Evolutionary conservation across 1,139 yeast genomes (phyloP).

Genomic region (Candida buenavistaensis): DNA sequence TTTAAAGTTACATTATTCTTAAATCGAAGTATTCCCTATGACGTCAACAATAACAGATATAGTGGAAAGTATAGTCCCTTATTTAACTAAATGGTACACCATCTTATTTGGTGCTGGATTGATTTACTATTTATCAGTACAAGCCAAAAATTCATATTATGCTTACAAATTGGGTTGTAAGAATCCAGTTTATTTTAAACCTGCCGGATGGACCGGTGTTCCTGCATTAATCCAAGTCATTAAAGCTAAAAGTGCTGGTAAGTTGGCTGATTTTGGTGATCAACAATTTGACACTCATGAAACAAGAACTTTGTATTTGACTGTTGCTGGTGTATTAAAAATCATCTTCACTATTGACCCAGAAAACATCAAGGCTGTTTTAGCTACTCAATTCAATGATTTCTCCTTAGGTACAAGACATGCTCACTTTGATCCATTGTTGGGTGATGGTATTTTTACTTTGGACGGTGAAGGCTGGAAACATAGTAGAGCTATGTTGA

Average conservation of each 20-base stretch:
- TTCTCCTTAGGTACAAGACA: constrained; percentile 53
- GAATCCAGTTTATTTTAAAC: constrained; percentile 10
- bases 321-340: constrained; percentile 28
- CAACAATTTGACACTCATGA: constrained; percentile 15
- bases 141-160: constrained; percentile 4
- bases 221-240: constrained; percentile 18
- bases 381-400: constrained; percentile 50
- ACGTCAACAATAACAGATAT: too few species aligned
- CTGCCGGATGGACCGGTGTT: constrained; percentile 19
- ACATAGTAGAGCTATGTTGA: constrained; percentile 52
- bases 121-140: constrained; percentile 5
- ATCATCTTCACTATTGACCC: constrained; percentile 27
- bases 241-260: constrained; percentile 23
- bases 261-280: constrained; percentile 23
- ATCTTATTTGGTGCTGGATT: constrained; percentile 13
- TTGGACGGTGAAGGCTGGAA: constrained; percentile 61
- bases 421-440: constrained; percentile 39
- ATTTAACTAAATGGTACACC: constrained; percentile 16
- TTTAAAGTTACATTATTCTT: too few species aligned
- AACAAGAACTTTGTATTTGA: constrained; percentile 30
- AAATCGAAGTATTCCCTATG: too few species aligned
- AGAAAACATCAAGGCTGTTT: constrained; percentile 38
- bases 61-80: constrained; percentile 7
- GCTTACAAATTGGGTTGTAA: constrained; percentile 11
- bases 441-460: constrained; percentile 62